Evolutionary conservation across 1,139 yeast genomes (phyloP), one percentile per base, ranked within the genome.

Genomic region (Yamadazyma taylorii): DNA sequence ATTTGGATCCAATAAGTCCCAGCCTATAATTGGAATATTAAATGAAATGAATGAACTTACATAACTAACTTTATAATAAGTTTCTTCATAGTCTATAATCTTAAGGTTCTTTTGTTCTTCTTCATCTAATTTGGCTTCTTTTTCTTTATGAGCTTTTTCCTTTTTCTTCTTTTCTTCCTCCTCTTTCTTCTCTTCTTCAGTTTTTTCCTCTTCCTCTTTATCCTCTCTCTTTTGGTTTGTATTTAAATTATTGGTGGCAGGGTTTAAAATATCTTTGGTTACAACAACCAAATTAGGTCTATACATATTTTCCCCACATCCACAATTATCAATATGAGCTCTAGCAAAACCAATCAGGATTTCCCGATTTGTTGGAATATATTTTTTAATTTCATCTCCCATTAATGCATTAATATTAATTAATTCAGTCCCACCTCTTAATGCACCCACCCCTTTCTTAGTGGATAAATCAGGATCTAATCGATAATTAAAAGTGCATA

Each of bases 371-470:
- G 41, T 35, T 0, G 56, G 53, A 34, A 51, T 33, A 11, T 33
- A 26, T 33, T 36, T 30, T n/a, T 30, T 10, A 9, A 35, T 25
- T 25, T 39, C 32, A 9, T 42, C 41, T 3, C 47, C 46, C 16
- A 58, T 34, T 13, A 58, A 30, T 3, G 43, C 40, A 33, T 61
- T 61, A 11, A 63, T 26, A 35, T 59, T 63, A 3, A 63, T 39
- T 34, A 66, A 41, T 35, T 62, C 63, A 4, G 73, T 66, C 6
- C 73, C 73, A 7, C 73, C 73, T 40, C 73, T 49, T 10, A 66
- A 52, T 2, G 66, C 62, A 1, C 72, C 71, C 8, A 65, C 58
- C 14, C 37, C 31, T 11, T 55, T 50, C 14, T 40, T 36, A 10
- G 53, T 45, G 5, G 39, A 37, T 17, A 55, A 37, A 7, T 43